These are phyloP conservation scores for Fomitopsis schrenkii DNA, from an alignment of 1,284 basidiomycete genomes.

Conservation along the genomic window DNA sequence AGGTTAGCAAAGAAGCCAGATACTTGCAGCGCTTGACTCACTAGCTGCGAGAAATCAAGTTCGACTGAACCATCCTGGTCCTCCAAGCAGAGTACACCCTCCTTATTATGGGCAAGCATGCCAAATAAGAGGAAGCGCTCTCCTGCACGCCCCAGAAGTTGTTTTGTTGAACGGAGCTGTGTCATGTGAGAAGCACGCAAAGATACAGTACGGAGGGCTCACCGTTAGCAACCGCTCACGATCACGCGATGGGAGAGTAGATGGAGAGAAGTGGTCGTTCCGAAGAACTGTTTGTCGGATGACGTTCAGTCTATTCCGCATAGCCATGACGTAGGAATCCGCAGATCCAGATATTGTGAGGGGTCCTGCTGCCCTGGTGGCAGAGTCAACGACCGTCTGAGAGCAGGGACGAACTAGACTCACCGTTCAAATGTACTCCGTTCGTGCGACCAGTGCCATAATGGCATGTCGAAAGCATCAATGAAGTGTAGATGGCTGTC, in stretches of 20 bases:
- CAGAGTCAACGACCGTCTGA: not conserved
- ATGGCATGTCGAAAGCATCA: slow-evolving; percentile 93
- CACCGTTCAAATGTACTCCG: slow-evolving; percentile 80
- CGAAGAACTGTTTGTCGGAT: slow-evolving; percentile 88
- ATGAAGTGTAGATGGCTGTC: slow-evolving; percentile 84
- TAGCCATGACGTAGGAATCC: slow-evolving; percentile 70
- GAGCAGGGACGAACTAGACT: slow-evolving; percentile 11
- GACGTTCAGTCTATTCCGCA: slow-evolving; percentile 81
- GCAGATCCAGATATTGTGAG: slow-evolving; percentile 76
- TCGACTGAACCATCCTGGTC: slow-evolving; percentile 91
- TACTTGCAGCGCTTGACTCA: slow-evolving; percentile 33
- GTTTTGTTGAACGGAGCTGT: slow-evolving; percentile 93
- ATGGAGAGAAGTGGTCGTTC: slow-evolving; percentile 96
- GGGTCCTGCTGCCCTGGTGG: slow-evolving; percentile 38
- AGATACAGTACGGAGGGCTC: slow-evolving; percentile 18
- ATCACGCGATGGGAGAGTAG: slow-evolving; percentile 84
- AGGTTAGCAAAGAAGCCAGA: not conserved
- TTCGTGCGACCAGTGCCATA: slow-evolving; percentile 85
- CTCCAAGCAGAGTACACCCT: slow-evolving; percentile 88
- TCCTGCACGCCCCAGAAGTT: slow-evolving; percentile 88
- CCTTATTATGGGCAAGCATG: slow-evolving; percentile 87
- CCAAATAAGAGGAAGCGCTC: slow-evolving; percentile 93
- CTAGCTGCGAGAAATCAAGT: slow-evolving; percentile 86
- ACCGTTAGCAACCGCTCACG: slow-evolving; percentile 84
- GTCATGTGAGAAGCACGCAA: slow-evolving; percentile 3